A percentile compares a stretch with the other conserved stretches of the same genome.
Evolutionary conservation across 2,329 filamentous ascomycete genomes (phyloP).

Genomic region (Paraconiothyrium sp.): DNA sequence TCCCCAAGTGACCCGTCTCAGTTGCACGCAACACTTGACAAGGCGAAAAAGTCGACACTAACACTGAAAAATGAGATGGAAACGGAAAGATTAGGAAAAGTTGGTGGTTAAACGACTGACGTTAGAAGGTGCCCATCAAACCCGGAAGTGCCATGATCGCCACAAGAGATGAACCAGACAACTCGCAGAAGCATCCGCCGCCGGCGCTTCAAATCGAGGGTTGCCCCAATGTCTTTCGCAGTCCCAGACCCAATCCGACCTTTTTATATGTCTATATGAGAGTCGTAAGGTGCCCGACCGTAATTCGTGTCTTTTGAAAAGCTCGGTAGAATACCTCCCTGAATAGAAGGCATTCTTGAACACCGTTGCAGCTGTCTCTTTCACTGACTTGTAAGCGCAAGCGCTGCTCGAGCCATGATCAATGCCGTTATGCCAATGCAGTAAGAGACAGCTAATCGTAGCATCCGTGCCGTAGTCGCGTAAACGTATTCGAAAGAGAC

Average conservation of each 20-base stretch:
- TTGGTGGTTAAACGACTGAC: constrained; percentile 16
- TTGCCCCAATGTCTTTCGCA: constrained; percentile 10
- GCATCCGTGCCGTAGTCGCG: constrained; percentile 25
- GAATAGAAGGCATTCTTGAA: constrained; percentile 21
- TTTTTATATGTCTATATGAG: constrained; percentile 18
- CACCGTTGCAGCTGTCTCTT: constrained; percentile 23
- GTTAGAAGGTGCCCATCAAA: constrained; percentile 5
- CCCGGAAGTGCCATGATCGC: constrained; percentile 9
- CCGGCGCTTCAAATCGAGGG: constrained; percentile 8
- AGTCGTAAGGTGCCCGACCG: constrained; percentile 16
- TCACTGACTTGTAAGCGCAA: constrained; percentile 25
- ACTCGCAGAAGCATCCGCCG: constrained; percentile 9
- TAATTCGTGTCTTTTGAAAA: constrained; percentile 19
- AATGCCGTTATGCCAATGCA: constrained; percentile 22
- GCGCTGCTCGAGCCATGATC: constrained; percentile 22
- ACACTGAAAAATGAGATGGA: constrained; percentile 4
- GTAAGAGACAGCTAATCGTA: constrained; percentile 24
- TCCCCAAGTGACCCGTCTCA: neutral
- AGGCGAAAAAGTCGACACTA: constrained; percentile 4
- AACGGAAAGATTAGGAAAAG: constrained; percentile 5
- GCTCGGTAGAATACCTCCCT: constrained; percentile 14
- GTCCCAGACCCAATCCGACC: constrained; percentile 4
- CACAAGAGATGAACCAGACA: constrained; percentile 8
- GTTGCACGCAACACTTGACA: constrained; percentile 5
- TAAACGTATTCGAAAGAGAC: constrained; percentile 22